These are phyloP conservation scores for Tricholoma hemisulphureum DNA, from an alignment of 768 basidiomycete species.

Conservation along the genomic window DNA sequence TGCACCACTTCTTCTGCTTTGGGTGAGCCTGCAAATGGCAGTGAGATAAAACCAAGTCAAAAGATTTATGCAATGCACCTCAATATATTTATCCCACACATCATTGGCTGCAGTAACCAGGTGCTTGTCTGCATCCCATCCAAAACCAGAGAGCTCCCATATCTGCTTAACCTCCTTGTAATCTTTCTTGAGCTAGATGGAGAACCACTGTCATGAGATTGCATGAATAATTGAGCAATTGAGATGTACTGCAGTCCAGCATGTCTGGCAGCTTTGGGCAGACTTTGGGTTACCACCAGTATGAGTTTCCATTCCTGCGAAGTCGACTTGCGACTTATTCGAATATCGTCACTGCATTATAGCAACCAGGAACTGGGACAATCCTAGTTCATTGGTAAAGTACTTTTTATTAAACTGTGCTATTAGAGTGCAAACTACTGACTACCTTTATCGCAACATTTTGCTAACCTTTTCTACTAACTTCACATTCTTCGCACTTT, in stretches of 20 bases:
- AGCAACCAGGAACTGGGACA: too few species aligned
- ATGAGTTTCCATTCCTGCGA: background rate
- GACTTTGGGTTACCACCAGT: constrained; percentile 5
- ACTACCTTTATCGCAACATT: too few species aligned
- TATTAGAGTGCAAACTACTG: too few species aligned
- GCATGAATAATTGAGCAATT: background rate
- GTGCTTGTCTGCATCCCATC: constrained; percentile 24
- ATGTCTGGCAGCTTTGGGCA: constrained; percentile 2
- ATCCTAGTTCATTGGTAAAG: too few species aligned
- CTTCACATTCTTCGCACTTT: too few species aligned
- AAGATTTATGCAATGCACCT: constrained; percentile 8
- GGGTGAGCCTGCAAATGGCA: constrained; percentile 10
- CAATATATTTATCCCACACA: constrained; percentile 19
- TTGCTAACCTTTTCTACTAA: too few species aligned
- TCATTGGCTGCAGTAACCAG: constrained; percentile 29
- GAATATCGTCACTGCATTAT: too few species aligned
- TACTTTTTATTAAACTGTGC: too few species aligned
- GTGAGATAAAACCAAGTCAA: constrained; percentile 1
- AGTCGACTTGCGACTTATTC: constrained; percentile 7
- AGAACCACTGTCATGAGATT: background rate
- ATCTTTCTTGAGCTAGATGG: constrained; percentile 24
- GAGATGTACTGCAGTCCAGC: background rate
- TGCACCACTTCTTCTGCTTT: constrained; percentile 19
- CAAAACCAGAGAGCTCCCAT: constrained; percentile 25
- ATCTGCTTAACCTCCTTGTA: constrained; percentile 21